phyloP scores from a whole-genome alignment of 129 eudicot species.

The Pulicaria dysenterica region DNA sequence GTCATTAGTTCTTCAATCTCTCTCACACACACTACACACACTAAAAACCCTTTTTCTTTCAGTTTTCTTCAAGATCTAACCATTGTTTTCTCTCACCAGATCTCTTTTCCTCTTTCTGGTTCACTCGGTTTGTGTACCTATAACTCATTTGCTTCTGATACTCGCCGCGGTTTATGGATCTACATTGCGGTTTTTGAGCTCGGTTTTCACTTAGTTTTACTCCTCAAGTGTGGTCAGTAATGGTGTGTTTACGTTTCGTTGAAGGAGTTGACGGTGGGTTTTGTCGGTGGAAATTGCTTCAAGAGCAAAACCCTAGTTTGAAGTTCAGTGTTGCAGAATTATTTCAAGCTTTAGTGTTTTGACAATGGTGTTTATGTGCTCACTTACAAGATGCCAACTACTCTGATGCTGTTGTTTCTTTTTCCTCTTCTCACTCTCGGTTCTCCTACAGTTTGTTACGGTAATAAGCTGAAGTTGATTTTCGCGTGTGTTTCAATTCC shows the following conservation, averaged over 20 bases:
- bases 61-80: constrained; percentile 27
- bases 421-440: constrained; percentile 48
- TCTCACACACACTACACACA: constrained; percentile 36
- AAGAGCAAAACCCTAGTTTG: constrained; percentile 53
- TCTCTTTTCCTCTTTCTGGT: constrained; percentile 27
- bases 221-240: neutral
- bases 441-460: constrained; percentile 49
- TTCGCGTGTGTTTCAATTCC: neutral
- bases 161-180: constrained; percentile 58
- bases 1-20: constrained; percentile 31
- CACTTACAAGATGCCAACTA: constrained; percentile 42
- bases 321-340: constrained; percentile 27
- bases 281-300: constrained; percentile 41
- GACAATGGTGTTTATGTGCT: constrained; percentile 54
- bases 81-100: constrained; percentile 26
- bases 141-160: constrained; percentile 23
- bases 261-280: constrained; percentile 29
- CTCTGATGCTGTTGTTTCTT: constrained; percentile 49
- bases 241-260: constrained; percentile 28
- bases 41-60: neutral
- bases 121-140: constrained; percentile 21
- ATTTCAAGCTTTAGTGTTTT: constrained; percentile 26
- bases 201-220: constrained; percentile 30
- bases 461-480: constrained; percentile 32
- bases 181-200: constrained; percentile 56